Base-by-base conservation (phyloP, 2,329 filamentous ascomycete genomes). In the Alternaria panax region DNA sequence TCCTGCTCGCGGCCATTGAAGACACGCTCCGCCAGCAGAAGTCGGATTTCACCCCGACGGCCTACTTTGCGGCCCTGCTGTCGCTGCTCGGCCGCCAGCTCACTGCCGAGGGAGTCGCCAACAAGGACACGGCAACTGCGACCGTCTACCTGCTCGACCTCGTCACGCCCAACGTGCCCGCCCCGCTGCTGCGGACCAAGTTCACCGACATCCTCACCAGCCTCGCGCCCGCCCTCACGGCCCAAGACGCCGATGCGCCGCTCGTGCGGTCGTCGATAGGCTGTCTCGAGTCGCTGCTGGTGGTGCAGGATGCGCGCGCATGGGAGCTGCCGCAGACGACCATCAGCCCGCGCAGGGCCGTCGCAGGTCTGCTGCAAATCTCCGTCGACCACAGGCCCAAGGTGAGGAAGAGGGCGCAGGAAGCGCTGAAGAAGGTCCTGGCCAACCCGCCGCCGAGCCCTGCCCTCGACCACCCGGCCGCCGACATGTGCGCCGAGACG, bases 101-200 rank as follows among this genome's bases (percentile, higher is more conserved):
- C 54, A 87, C 85, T 38, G 79, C 82, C 65, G 81, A 85, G 57
- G 90, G 88, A 51, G 87, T 88, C 54, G 83, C 91, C 55, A 94
- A 94, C 76, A 91, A 92, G 77, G 92, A 96, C 65, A 83, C 96
- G 61, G 90, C 92, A 30, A 88, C 91, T 22, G 92, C 94, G 3
- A 90, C 96, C 66, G 91, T 99, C 69, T 99, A 99, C 80, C 89
- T 99, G 16, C 92, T 99, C 82, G 94, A 99, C 80, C 84, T 96
- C 67, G 87, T 97, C 69, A 95, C 93, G 16, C 91, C 91, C 59
- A 91, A 89, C 80, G 89, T 93, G 62, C 92, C 95, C 54, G 87
- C 92, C 62, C 88, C 93, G 60, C 88, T 99, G 60, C 90, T 99
- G 57, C 92, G 93, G 73, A 91, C 92, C 67, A 97, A 98, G 79